Conservation (phyloP, 73 alveolate genomes). For the Paramecium pentaurelia region DNA sequence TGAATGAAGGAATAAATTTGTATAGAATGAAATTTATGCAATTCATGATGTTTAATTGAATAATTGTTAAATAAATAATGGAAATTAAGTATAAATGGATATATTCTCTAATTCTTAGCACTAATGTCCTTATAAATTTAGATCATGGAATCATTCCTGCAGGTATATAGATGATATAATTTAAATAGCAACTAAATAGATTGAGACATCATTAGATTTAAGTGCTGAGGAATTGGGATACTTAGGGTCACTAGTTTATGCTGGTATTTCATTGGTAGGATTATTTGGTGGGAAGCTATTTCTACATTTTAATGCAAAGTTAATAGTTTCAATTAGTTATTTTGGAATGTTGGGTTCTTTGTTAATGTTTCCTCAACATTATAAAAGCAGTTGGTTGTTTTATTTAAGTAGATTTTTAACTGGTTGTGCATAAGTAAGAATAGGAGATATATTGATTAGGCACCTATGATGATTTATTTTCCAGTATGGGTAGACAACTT, state of each 20-base stretch:
- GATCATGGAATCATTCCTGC: constrained; percentile 94
- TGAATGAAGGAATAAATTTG: not conserved
- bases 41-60: not conserved
- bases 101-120: constrained; percentile 2
- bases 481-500: constrained; percentile 79
- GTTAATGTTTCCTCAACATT: not conserved
- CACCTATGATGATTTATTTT: constrained; percentile 63
- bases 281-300: constrained; percentile 77
- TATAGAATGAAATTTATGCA: not conserved
- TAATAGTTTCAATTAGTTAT: constrained; percentile 65
- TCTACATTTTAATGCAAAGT: constrained; percentile 73
- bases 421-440: not conserved
- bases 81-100: constrained; percentile 41
- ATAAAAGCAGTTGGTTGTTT: not conserved
- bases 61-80: not conserved
- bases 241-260: constrained; percentile 83
- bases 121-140: constrained; percentile 76
- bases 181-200: constrained; percentile 57
- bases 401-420: constrained; percentile 18
- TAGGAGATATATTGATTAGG: not conserved
- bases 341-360: constrained; percentile 15
- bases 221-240: constrained; percentile 75
- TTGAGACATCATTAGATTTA: constrained; percentile 66
- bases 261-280: constrained; percentile 76
- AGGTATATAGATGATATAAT: not conserved